Base-by-base conservation (phyloP, 495 filamentous ascomycete species). In the Annulohypoxylon maeteangense region DNA sequence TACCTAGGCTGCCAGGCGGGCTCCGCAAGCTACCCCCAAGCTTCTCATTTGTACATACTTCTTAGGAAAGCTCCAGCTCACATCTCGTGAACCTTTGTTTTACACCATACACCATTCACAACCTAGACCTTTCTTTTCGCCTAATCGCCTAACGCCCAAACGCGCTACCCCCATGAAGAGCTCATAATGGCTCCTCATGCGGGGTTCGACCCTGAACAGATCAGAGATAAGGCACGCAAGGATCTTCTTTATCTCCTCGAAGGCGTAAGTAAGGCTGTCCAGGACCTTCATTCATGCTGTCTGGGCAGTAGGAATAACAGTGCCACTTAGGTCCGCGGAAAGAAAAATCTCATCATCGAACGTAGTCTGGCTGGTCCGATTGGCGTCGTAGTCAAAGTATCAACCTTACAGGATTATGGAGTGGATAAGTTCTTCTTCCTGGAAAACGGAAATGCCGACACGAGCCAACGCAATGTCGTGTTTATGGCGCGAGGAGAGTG, bases 341-440 rank as follows among this genome's bases (percentile, higher is more conserved):
- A 98, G 89, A 99, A 99, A 85, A 97, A 97, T 81, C 86, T 99
- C 68, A 91, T 98, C 59, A 90, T 98, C 75, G 94, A 98, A 78
- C 91, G 92, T 79, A 87, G 90, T 74, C 86, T 99, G 72, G 93
- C 94, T 70, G 94, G 94, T 38, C 91, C 93, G 34, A 86, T 99
- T 55, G 92, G 93, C 53, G 86, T 96, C 61, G 90, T 98, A 76
- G 91, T 96, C 82, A 98, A 97, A 78, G 95, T 97, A 75, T 97
- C 96, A 47, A 87, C 81, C 6, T 67, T 87, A 32, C 83, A 88
- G 73, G 95, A 99, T 72, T 97, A 98, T 84, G 96, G 96, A 14
- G 93, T 98, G 74, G 94, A 98, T 79, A 95, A 93, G 71, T 89
- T 98, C 61, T 98, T 97, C 85, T 89, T 96, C 74, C 85, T 99